Conservation (phyloP, 2,329 filamentous ascomycete genomes). For the Verticillium nubilum region DNA sequence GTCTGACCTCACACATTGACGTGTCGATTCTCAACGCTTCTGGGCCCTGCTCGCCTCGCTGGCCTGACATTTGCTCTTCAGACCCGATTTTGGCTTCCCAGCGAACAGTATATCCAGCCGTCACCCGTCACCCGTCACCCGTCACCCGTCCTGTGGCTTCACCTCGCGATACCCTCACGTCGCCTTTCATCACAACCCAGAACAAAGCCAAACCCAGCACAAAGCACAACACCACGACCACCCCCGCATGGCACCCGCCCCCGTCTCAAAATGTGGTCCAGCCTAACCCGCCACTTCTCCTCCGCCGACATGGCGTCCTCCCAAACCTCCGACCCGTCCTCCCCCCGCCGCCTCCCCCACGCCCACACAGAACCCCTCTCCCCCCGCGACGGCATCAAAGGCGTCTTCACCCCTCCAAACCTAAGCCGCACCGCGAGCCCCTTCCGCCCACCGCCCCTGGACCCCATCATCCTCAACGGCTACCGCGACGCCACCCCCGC, state of each 20-base stretch:
- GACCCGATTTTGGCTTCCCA: too few relatives aligned
- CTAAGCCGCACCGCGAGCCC: slow-evolving; percentile 62
- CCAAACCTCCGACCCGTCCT: slow-evolving; percentile 25
- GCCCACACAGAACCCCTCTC: slow-evolving; percentile 15
- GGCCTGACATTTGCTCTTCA: neutral
- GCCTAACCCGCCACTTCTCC: slow-evolving; percentile 63
- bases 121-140: slow-evolving; percentile 3
- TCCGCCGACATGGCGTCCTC: slow-evolving; percentile 41
- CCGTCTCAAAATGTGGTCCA: slow-evolving; percentile 41
- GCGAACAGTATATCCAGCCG: neutral
- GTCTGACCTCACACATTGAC: neutral
- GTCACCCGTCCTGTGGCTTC: too few relatives aligned
- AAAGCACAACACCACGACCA: too few relatives aligned
- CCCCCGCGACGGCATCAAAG: slow-evolving; percentile 41
- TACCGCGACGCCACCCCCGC: slow-evolving; percentile 55
- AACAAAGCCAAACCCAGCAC: neutral
- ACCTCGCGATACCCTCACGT: neutral
- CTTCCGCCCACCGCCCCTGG: slow-evolving; percentile 83
- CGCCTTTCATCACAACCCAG: neutral
- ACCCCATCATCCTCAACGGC: slow-evolving; percentile 67
- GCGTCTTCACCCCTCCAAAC: slow-evolving; percentile 53
- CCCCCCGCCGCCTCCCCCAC: slow-evolving; percentile 16
- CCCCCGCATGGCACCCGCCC: neutral
- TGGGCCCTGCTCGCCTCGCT: neutral
- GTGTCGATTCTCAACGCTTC: neutral